phyloP scores from a whole-genome alignment of 2,329 filamentous ascomycete genomes.

The Clarireedia monteithiana region DNA sequence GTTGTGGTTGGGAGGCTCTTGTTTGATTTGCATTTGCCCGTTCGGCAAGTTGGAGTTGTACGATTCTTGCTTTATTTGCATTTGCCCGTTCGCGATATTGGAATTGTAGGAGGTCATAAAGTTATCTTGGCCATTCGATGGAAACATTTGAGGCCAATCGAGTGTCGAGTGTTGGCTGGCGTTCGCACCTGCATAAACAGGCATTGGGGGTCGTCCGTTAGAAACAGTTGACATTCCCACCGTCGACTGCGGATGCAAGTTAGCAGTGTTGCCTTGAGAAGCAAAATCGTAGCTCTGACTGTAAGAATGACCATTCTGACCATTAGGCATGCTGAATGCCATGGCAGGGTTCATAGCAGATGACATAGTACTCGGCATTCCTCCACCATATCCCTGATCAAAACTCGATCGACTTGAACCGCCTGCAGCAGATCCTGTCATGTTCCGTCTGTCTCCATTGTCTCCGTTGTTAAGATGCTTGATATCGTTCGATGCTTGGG shows the following conservation, averaged over 20 bases:
- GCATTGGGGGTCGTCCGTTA: conserved; percentile 33
- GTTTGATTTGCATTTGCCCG: conserved; percentile 62
- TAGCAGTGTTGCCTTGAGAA: conserved; percentile 27
- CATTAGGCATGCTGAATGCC: conserved; percentile 55
- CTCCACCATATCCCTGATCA: conserved; percentile 49
- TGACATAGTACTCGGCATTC: conserved; percentile 53
- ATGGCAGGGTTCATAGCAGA: conserved; percentile 51
- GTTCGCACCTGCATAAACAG: conserved; percentile 47
- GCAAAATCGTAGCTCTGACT: conserved; percentile 30
- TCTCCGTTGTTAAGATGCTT: conserved; percentile 48
- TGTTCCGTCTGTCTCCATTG: conserved; percentile 49
- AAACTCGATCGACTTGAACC: conserved; percentile 37
- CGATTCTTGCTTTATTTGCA: conserved; percentile 53
- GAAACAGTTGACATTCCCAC: conserved; percentile 20
- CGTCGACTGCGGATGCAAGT: conserved; percentile 24
- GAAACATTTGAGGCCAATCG: conserved; percentile 75
- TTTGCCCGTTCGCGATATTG: conserved; percentile 63
- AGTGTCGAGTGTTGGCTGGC: conserved; percentile 51
- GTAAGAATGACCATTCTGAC: conserved; percentile 45
- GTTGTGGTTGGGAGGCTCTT: conserved; percentile 47
- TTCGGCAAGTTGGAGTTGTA: conserved; percentile 52
- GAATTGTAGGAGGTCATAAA: conserved; percentile 44
- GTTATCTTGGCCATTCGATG: conserved; percentile 59
- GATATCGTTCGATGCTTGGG: conserved; percentile 47
- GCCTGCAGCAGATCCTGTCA: conserved; percentile 45